Evolutionary conservation across 225 moss, liverwort and hornwort species (phyloP).

Genomic region (Thuidium tamariscinum): DNA sequence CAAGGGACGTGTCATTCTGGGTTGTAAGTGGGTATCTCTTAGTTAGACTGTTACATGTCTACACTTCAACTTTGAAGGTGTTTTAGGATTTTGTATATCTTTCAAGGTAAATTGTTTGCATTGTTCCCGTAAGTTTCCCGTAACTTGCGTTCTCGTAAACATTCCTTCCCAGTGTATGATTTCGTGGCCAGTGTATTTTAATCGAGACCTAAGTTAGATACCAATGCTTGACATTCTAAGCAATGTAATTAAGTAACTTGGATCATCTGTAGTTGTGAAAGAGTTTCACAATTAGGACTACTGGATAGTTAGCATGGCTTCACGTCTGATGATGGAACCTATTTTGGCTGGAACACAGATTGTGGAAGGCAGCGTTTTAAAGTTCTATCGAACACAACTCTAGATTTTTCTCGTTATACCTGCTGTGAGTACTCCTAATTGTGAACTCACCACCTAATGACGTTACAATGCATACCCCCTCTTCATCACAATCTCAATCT

Average conservation of each 20-base stretch:
- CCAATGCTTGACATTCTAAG: not conserved
- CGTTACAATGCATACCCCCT: not conserved
- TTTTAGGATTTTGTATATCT: not conserved
- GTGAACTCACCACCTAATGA: not conserved
- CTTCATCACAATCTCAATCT: not conserved
- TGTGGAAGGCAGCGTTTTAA: not conserved
- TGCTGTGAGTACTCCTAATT: not conserved
- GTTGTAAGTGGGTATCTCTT: constrained; percentile 1
- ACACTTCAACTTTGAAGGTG: not conserved
- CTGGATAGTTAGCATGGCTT: not conserved
- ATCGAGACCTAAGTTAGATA: not conserved
- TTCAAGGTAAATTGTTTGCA: not conserved
- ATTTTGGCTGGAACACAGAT: not conserved
- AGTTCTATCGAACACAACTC: not conserved
- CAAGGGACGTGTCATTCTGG: constrained; percentile 15
- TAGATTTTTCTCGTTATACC: not conserved
- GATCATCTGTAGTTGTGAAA: not conserved
- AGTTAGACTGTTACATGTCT: not conserved
- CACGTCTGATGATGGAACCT: not conserved
- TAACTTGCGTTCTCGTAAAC: not conserved
- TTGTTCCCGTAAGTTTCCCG: not conserved
- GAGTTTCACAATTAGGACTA: not conserved
- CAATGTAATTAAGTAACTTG: not conserved
- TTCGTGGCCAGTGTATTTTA: not conserved
- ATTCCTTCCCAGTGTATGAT: not conserved